Percentiles rank a stretch among this genome's conserved stretches.
Evolutionary conservation across 2,329 filamentous ascomycete genomes (phyloP).

Genomic region (Amesomyces nigricolor): DNA sequence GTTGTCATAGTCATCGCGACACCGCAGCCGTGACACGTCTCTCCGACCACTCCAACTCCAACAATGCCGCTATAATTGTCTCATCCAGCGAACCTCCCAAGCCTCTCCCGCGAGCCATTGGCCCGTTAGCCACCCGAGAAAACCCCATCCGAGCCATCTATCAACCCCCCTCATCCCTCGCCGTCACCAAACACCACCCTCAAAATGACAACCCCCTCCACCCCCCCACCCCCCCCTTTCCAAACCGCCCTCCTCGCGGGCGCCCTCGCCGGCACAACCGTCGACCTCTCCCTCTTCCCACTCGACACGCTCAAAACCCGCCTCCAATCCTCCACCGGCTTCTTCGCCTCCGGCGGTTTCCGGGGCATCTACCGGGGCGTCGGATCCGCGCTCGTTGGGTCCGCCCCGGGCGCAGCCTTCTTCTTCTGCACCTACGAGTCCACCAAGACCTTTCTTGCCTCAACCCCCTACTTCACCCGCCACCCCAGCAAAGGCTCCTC

Average conservation of each 20-base stretch:
- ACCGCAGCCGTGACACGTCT: background rate
- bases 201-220: slow-evolving; percentile 9
- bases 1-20: background rate
- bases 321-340: slow-evolving; percentile 74
- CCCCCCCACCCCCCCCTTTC: slow-evolving; percentile 39
- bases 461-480: background rate
- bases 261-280: slow-evolving; percentile 86
- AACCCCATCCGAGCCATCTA: background rate
- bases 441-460: slow-evolving; percentile 48
- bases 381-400: slow-evolving; percentile 82
- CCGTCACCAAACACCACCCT: background rate
- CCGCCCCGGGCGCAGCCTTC: slow-evolving; percentile 86
- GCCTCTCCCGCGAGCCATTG: background rate
- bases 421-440: slow-evolving; percentile 96
- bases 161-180: background rate
- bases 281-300: slow-evolving; percentile 93
- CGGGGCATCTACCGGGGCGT: slow-evolving; percentile 88
- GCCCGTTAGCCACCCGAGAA: background rate
- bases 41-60: background rate
- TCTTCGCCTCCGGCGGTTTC: slow-evolving; percentile 82
- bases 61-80: background rate
- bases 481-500: background rate
- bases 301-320: slow-evolving; percentile 99
- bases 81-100: background rate
- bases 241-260: slow-evolving; percentile 67